Base-by-base conservation (phyloP, 1,284 basidiomycete species). In the Sporisorium sorghi region DNA sequence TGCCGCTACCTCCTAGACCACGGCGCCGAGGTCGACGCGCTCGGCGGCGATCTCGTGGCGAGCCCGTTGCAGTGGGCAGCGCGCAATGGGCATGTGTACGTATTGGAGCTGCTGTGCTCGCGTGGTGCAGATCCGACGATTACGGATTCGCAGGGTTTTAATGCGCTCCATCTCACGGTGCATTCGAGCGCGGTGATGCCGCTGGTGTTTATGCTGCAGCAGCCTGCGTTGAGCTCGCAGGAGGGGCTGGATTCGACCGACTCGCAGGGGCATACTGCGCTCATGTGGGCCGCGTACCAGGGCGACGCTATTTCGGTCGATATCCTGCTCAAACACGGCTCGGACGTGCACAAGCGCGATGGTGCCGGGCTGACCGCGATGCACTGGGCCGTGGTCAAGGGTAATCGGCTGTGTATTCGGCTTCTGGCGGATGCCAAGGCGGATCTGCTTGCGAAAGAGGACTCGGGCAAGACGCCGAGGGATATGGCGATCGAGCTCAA, bases 281-380 rank as follows among this genome's bases (percentile, higher is more conserved):
- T 99, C 56, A 97, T 98, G 93, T 99, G 97, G 97, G 97, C 97
- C 2, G 93, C 94, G 5, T 99, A 98, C 86, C 97, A 99, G 84
- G 96, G 96, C 46, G 97, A 99, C 81, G 94, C 93, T 1, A 89
- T 99, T 23, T 94, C 92, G 0, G 93, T 99, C 2, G 93, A 97
- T 71, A 86, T 99, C 33, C 86, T 99, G 19, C 88, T 99, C 55
- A 90, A 91, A 60, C 93, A 96, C 76, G 94, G 94, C 9, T 93
- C 95, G 3, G 91, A 90, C 58, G 87, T 91, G 1, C 89, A 90
- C 68, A 86, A 90, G 5, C 88, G 88, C 40, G 97, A 99, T 83
- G 90, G 92, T 70, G 86, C 89, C 0, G 94, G 94, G 0, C 88
- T 99, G 56, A 90, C 93, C 0, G 93, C 97, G 0, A 87, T 99